Percentiles rank a stretch among this genome's conserved stretches.
phyloP scores from a whole-genome alignment of 2,329 filamentous ascomycete species.

The Microdochium trichocladiopsis region DNA sequence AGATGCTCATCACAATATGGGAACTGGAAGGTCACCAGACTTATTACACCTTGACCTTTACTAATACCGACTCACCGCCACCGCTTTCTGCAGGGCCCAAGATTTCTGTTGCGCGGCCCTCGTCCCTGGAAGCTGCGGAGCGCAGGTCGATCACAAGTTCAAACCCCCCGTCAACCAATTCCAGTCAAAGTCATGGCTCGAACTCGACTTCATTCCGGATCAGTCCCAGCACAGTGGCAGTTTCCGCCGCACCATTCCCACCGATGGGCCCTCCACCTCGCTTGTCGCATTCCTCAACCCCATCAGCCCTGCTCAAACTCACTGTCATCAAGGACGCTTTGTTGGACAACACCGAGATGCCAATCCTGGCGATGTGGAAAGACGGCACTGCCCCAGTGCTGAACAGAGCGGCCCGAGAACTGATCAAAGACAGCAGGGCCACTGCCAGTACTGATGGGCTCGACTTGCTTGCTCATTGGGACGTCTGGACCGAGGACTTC shows the following conservation, averaged over 20 bases:
- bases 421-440: slow-evolving; percentile 38
- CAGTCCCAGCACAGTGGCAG: slow-evolving; percentile 44
- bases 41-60: slow-evolving; percentile 72
- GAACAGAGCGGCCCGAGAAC: slow-evolving; percentile 55
- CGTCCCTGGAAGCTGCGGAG: slow-evolving; percentile 37
- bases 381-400: slow-evolving; percentile 68
- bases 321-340: slow-evolving; percentile 71
- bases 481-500: slow-evolving; percentile 61
- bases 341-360: slow-evolving; percentile 66
- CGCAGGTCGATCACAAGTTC: slow-evolving; percentile 34
- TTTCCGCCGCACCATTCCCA: slow-evolving; percentile 55
- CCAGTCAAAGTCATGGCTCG: slow-evolving; percentile 33
- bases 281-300: slow-evolving; percentile 45
- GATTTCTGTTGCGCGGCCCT: slow-evolving; percentile 30
- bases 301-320: slow-evolving; percentile 66
- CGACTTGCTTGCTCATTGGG: slow-evolving; percentile 54
- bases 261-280: slow-evolving; percentile 58
- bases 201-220: slow-evolving; percentile 35
- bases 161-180: slow-evolving; percentile 37
- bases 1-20: slow-evolving; percentile 74
- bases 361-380: slow-evolving; percentile 75
- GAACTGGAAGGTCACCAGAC: slow-evolving; percentile 57
- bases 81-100: slow-evolving; percentile 22
- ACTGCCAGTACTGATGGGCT: slow-evolving; percentile 35
- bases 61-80: slow-evolving; percentile 41